Evolutionary conservation across 2,329 filamentous ascomycete species (phyloP), one percentile per base, ranked within the genome.

Genomic region (Escovopsis sp.): DNA sequence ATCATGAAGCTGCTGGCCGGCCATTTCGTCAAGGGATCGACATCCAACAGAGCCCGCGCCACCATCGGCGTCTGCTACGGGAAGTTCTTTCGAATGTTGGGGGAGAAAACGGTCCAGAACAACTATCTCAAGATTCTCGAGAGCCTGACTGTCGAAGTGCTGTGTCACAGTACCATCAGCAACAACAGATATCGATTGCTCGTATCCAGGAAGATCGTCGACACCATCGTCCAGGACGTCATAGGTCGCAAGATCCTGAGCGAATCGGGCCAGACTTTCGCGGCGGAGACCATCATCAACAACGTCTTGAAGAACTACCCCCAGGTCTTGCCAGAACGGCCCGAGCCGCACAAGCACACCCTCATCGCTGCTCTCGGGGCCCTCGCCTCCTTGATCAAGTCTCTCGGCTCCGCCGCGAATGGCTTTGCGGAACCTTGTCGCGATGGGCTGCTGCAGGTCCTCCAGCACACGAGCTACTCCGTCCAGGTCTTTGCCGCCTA

Each of bases 381-480:
- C 1, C 65, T 96, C 6, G 75, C 83, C 1, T 82, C 85, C 4
- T 67, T 98, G 30, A 82, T 95, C 46, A 69, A 72, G 34, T 81
- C 76, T 0, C 70, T 98, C 4, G 89, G 88, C 4, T 89, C 89
- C 15, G 88, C 88, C 2, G 74, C 84, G 30, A 84, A 79, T 47
- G 68, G 68, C 41, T 78, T 95, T 51, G 83, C 86, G 7, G 93
- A 98, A 48, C 58, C 72, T 12, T 94, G 86, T 56, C 76, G 89
- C 39, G 91, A 98, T 58, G 83, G 83, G 4, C 66, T 98, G 29
- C 67, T 96, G 33, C 87, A 95, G 57, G 84, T 94, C 6, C 67
- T 96, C 24, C 85, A 94, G 52, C 91, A 98, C 60, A 86, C 88
- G 1, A 95, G 86, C 61, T 96, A 96, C 60, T 91, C 87, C 5